Conservation (phyloP, 2,329 filamentous ascomycete species). For the Colletotrichum tropicale region DNA sequence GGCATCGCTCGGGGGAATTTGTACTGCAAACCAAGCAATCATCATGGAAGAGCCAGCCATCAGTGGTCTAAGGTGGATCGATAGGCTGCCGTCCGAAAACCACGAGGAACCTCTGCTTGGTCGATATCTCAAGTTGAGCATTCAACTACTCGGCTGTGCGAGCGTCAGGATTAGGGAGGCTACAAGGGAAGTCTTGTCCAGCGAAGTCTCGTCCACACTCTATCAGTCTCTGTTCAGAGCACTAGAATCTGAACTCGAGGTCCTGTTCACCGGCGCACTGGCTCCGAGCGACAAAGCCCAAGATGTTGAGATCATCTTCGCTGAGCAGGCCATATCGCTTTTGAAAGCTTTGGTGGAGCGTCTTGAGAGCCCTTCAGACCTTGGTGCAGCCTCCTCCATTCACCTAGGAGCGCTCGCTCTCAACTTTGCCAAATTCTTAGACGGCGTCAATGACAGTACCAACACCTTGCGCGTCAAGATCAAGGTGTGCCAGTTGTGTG, state of each 20-base stretch:
- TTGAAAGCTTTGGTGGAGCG: constrained; percentile 68
- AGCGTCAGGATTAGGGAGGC: constrained; percentile 70
- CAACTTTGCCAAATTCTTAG: constrained; percentile 71
- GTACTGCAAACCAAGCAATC: constrained; percentile 63
- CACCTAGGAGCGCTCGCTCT: constrained; percentile 68
- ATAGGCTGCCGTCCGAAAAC: constrained; percentile 61
- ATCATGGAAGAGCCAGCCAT: constrained; percentile 62
- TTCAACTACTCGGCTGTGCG: constrained; percentile 67
- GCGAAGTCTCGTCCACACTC: constrained; percentile 65
- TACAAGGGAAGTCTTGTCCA: constrained; percentile 68
- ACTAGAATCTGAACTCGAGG: constrained; percentile 68
- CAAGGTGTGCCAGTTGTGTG: constrained; percentile 70
- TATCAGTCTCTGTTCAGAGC: constrained; percentile 69
- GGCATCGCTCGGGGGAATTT: constrained; percentile 69
- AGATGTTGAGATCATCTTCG: constrained; percentile 68
- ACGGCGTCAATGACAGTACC: constrained; percentile 59
- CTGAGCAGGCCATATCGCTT: constrained; percentile 69
- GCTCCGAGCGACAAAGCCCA: constrained; percentile 56
- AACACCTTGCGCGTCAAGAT: constrained; percentile 69
- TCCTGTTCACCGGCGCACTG: constrained; percentile 62
- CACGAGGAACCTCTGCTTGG: constrained; percentile 65
- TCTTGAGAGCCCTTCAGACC: constrained; percentile 66
- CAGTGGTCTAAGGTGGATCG: constrained; percentile 67
- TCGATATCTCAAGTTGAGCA: constrained; percentile 65
- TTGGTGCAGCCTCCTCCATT: constrained; percentile 65